Base-by-base conservation (phyloP, 164 flowering plant genomes). In the Liquidambar formosana region DNA sequence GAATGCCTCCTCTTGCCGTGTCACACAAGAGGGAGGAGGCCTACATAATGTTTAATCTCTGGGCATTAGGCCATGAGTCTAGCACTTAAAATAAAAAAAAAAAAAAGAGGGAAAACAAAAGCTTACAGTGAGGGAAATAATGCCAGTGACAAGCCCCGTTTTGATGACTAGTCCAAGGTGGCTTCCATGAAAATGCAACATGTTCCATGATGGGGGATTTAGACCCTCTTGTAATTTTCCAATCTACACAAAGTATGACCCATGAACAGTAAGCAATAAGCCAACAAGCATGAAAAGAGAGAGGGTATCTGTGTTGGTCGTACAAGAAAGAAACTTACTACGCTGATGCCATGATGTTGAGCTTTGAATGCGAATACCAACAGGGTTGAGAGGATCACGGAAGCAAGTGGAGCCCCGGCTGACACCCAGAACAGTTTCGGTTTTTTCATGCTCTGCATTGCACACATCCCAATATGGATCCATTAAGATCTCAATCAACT, bases 381-480 rank as follows among this genome's bases (percentile, higher is more conserved):
- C 4, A 95, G 65, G 5, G 99, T 95, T 5, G 99, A 86, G 45
- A 95, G 61, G 61, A 95, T 76, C 4, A 95, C 99, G 11, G 88
- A 91, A 6, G 76, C 68, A 26, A 95, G 84, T 53, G 99, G 99
- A 8, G 99, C 97, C 57, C 90, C 97, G 18, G 99, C 99, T 65
- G 97, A 93, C 0, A 95, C 89, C 99, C 97, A 95, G 66, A 95
- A 95, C 33, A 95, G 79, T 79, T 84, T 93, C 33, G 97, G 97
- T 45, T 62, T 93, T 72, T 57, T 91, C 75, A 86, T 69, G 80
- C 97, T 80, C 97, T 92, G 82, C 69, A 75, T 60, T 57, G 38
- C 67, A 64, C 66, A 64, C 73, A 59, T 11, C 57, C 46, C 70
- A 64, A 64, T 53, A 33, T 2, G 41, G 41, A 33, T 33, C 41